Evolutionary conservation across 345 rosid genomes (phyloP).

Genomic region (Melaleuca quinquenervia): DNA sequence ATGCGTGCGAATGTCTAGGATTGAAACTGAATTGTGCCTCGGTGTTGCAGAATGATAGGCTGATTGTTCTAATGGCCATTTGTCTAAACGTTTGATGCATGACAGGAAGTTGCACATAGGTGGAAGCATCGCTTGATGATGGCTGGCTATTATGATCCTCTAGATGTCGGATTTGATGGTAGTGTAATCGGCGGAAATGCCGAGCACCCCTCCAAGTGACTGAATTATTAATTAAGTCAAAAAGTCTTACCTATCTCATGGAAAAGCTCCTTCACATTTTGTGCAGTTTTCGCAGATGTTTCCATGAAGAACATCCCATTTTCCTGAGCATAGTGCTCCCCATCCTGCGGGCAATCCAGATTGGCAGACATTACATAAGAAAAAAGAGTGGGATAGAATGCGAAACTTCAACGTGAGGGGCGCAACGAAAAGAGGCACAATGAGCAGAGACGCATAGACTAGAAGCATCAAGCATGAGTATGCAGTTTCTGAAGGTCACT

Average conservation of each 20-base stretch:
- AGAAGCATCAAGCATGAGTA: background rate
- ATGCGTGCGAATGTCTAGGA: background rate
- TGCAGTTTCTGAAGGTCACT: background rate
- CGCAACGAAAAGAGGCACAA: background rate
- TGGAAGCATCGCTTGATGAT: background rate
- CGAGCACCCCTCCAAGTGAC: background rate
- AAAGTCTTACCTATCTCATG: slow-evolving; percentile 46
- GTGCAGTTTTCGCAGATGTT: slow-evolving; percentile 63
- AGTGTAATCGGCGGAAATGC: background rate
- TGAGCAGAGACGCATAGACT: background rate
- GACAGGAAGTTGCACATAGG: background rate
- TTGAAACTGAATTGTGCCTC: background rate
- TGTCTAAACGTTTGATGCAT: background rate
- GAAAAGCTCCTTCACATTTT: slow-evolving; percentile 62
- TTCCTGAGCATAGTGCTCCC: slow-evolving; percentile 49
- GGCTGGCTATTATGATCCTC: background rate
- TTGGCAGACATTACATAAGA: background rate
- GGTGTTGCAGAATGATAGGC: background rate
- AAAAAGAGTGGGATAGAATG: background rate
- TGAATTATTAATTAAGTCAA: background rate
- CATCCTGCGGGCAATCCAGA: slow-evolving; percentile 29
- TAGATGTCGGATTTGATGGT: background rate
- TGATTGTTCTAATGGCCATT: background rate
- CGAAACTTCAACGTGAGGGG: background rate
- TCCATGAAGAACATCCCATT: slow-evolving; percentile 50